Evolutionary conservation across 2,329 filamentous ascomycete species (phyloP).

Genomic region (Mycosphaerella sp.): DNA sequence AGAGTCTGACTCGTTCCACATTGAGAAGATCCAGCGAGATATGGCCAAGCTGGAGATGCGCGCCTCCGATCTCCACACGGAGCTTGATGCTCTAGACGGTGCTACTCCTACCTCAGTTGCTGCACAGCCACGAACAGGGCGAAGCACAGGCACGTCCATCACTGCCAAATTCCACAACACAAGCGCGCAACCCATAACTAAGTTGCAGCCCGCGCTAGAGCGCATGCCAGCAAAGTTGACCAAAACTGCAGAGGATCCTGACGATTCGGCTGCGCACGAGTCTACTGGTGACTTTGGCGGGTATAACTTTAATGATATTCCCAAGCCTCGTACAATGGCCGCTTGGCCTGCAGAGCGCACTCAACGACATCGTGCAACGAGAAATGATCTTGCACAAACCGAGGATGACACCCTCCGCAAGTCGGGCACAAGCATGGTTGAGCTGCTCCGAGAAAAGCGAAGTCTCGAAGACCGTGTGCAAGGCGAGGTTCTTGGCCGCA

Average conservation of each 20-base stretch:
- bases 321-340: conserved; percentile 19
- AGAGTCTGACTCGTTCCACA: conserved; percentile 18
- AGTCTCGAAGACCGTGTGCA: conserved; percentile 8
- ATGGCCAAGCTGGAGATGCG: conserved; percentile 21
- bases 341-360: conserved; percentile 29
- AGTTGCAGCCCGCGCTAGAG: conserved; percentile 23
- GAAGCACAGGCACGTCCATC: not conserved
- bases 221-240: conserved; percentile 27
- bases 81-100: conserved; percentile 9
- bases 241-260: conserved; percentile 17
- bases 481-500: conserved; percentile 9
- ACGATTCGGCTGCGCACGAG: conserved; percentile 32
- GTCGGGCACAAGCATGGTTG: conserved; percentile 4
- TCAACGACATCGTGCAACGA: conserved; percentile 18
- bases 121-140: not conserved
- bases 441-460: conserved; percentile 2
- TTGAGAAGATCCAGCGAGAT: conserved; percentile 29
- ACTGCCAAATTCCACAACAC: not conserved
- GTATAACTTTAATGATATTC: conserved; percentile 20
- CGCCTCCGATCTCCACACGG: conserved; percentile 7
- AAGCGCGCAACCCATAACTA: not conserved
- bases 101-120: not conserved
- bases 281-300: conserved; percentile 26
- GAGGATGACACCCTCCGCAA: conserved; percentile 7
- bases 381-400: conserved; percentile 1